These are phyloP conservation scores for Sclerotinia glacialis DNA, from an alignment of 2,329 filamentous ascomycete species.

Conservation along the genomic window DNA sequence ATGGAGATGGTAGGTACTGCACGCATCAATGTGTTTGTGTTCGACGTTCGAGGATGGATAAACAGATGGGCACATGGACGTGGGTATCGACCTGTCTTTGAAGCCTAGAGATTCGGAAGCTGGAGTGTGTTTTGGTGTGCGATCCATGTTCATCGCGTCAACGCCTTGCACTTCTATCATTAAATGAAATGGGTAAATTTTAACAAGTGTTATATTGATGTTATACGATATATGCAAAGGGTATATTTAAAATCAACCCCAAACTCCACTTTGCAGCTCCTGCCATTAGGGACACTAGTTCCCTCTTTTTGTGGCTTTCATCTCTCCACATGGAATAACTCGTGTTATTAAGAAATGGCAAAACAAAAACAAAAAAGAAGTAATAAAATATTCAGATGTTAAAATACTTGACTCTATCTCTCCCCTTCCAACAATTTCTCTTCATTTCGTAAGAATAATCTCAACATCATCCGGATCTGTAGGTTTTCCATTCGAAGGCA, in stretches of 20 bases:
- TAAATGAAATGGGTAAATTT: not conserved
- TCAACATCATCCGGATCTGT: constrained; percentile 1
- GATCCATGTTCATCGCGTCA: not conserved
- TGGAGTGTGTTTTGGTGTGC: not conserved
- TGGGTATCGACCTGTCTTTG: not conserved
- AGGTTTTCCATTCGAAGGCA: constrained; percentile 7
- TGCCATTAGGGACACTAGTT: not conserved
- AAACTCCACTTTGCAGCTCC: not conserved
- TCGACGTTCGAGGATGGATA: not conserved
- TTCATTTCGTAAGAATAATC: constrained; percentile 8
- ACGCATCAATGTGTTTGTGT: not conserved
- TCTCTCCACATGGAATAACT: not conserved
- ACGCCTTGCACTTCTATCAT: not conserved
- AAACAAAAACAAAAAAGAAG: not conserved
- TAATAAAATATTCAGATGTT: not conserved
- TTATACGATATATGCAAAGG: not conserved
- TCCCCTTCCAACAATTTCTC: not conserved
- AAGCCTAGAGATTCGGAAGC: not conserved
- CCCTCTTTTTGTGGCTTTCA: not conserved
- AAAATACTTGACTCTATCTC: not conserved
- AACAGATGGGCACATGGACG: no score
- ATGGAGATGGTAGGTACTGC: not conserved
- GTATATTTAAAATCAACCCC: not conserved
- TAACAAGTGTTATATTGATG: not conserved
- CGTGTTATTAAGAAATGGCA: not conserved